phyloP scores from a whole-genome alignment of 2,329 filamentous ascomycete genomes.

The Pseudomassariella vexata region DNA sequence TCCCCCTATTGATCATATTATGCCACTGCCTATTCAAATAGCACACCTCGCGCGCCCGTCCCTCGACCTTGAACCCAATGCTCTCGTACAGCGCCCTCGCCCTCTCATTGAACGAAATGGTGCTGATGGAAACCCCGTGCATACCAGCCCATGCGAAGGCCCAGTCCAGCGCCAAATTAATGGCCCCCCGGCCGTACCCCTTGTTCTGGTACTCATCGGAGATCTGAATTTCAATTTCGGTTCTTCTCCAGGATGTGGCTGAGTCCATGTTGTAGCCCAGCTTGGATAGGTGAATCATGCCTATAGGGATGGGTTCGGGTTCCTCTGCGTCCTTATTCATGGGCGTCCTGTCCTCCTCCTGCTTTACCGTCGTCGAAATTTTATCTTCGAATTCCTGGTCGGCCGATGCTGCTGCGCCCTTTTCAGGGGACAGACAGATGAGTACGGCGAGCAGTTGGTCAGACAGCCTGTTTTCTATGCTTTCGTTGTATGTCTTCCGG shows the following conservation, averaged over 20 bases:
- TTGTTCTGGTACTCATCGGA: constrained; percentile 25
- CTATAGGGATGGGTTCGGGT: not conserved
- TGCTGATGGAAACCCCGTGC: constrained; percentile 35
- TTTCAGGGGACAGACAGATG: constrained; percentile 14
- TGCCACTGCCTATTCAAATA: constrained; percentile 37
- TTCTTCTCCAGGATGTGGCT: constrained; percentile 1
- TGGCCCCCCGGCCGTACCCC: constrained; percentile 41
- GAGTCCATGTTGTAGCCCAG: not conserved
- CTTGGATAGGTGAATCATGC: not conserved
- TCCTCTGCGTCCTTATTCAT: not conserved
- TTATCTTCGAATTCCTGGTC: not conserved
- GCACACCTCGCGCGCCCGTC: constrained; percentile 31
- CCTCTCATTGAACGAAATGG: constrained; percentile 35
- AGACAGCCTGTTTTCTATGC: constrained; percentile 6
- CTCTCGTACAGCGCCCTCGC: constrained; percentile 35
- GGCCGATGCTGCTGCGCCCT: too few relatives aligned
- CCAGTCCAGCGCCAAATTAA: constrained; percentile 41
- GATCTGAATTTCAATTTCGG: constrained; percentile 30
- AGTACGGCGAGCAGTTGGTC: constrained; percentile 12
- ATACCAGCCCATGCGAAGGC: constrained; percentile 36
- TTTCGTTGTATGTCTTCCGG: constrained; percentile 8
- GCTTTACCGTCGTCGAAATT: not conserved
- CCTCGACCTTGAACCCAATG: constrained; percentile 39
- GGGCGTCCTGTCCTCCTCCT: not conserved
- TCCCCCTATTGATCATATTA: constrained; percentile 26